Base-by-base conservation (phyloP, 768 basidiomycete genomes). In the Mrakia blollopis region DNA sequence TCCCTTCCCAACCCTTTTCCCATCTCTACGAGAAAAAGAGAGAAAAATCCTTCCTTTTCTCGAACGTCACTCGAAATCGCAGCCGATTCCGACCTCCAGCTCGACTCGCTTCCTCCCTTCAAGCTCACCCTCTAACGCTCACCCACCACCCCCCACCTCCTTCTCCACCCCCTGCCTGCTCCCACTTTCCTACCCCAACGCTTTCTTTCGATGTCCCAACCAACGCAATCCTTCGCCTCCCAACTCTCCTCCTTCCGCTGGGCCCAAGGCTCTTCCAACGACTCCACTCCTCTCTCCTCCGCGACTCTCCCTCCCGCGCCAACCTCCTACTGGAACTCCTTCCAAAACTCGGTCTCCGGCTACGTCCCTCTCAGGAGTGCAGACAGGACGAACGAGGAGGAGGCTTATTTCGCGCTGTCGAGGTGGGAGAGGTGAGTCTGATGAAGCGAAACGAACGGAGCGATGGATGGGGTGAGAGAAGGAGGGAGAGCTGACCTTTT, bases 341-440 rank as follows among this genome's bases (percentile, higher is more conserved):
- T 95, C 39, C 57, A 72, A 85, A 91, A 89, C 76, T 88, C 91
- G 25, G 86, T 98, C 70, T 91, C 91, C 3, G 83, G 83, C n/a
- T 97, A 97, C 81, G 89, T 98, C 68, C 97, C 96, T 0, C 85
- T 98, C 78, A 87, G 93, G 57, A 91, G 91, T 3, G 88, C 82
- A 78, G 93, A 93, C 80, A 87, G 89, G 62, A 91, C 91, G 41
- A 94, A 93, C 83, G 95, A 99, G 83, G 96, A 98, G 80, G 94
- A 98, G 81, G 95, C 96, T 3, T 96, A 91, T 87, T 93, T 97
- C 84, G 83, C 83, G 18, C 85, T 95, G 54, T 91, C 91, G 73
- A 87, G 94, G 84, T 98, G 96, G 96, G 96, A 98, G 83, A 87
- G 95, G 81, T 81, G 32, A 78, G 80, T 65, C 39, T 11, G 30